A percentile compares a stretch with the other conserved stretches of the same genome.
Evolutionary conservation across 2,329 filamentous ascomycete species (phyloP).

Genomic region (Ascochyta pisi): DNA sequence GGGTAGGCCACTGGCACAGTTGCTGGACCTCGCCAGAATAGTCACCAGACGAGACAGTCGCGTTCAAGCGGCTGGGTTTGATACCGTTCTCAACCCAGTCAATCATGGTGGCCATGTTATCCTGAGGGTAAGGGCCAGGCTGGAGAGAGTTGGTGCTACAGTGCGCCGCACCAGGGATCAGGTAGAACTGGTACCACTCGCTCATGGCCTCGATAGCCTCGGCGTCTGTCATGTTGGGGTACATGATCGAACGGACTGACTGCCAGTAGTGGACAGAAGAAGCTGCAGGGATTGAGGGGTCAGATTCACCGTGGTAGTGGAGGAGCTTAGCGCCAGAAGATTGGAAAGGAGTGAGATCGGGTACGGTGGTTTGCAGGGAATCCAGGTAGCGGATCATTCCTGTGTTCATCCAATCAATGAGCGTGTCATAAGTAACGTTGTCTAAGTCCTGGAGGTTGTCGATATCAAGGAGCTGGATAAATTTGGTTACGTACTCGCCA

Average conservation of each 20-base stretch:
- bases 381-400: slow-evolving; percentile 59
- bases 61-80: slow-evolving; percentile 55
- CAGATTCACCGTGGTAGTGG: slow-evolving; percentile 66
- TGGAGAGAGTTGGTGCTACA: slow-evolving; percentile 48
- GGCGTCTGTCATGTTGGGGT: slow-evolving; percentile 49
- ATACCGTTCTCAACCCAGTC: slow-evolving; percentile 61
- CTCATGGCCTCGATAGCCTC: slow-evolving; percentile 52
- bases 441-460: slow-evolving; percentile 26
- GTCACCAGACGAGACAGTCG: slow-evolving; percentile 38
- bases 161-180: slow-evolving; percentile 62
- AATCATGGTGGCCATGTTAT: slow-evolving; percentile 49
- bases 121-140: slow-evolving; percentile 52
- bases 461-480: slow-evolving; percentile 49
- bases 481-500: slow-evolving; percentile 54
- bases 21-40: slow-evolving; percentile 47
- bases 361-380: slow-evolving; percentile 61
- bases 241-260: slow-evolving; percentile 61
- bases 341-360: slow-evolving; percentile 61
- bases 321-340: slow-evolving; percentile 62
- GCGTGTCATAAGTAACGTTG: slow-evolving; percentile 62
- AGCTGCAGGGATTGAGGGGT: slow-evolving; percentile 60
- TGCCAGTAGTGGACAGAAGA: slow-evolving; percentile 64
- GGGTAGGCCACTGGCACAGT: slow-evolving; percentile 53
- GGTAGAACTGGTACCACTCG: slow-evolving; percentile 63
- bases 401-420: slow-evolving; percentile 61